Base-by-base conservation (phyloP, 208 protist genomes). In the Crithidia fasciculata region DNA sequence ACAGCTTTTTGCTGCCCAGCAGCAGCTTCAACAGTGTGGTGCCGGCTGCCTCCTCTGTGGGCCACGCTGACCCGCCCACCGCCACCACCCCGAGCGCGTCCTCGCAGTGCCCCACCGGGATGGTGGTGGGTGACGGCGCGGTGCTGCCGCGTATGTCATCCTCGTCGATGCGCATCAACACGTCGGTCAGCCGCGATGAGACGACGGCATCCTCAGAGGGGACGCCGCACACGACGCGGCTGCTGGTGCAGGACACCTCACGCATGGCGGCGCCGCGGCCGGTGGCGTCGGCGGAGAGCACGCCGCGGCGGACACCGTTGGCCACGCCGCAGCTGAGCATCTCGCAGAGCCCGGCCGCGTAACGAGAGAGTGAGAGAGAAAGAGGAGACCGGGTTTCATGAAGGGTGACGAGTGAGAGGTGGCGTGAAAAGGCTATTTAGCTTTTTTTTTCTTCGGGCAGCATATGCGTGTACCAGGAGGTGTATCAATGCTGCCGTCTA, bases 211-310 rank as follows among this genome's bases (percentile, higher is more conserved):
- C 59, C 10, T 69, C 69, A 16, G 75, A 74, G 47, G 69, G 50
- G 5, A 60, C 68, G 41, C 69, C 55, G 37, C 77, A 76, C 62
- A 45, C 69, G 19, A 66, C 71, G 10, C 70, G 63, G 41, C 79
- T 86, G 47, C 76, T 78, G 40, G 79, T 86, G 54, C 86, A 91
- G 61, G 74, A 85, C 56, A 88, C 86, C 3, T 72, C 78, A 0
- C 83, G 86, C 43, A 86, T 91, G 80, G 64, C 59, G 7, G 66
- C 82, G 9, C 76, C 86, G 43, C 73, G 83, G 13, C 83, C 78
- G 6, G 45, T 83, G n/a, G 76, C 55, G 15, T 82, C 83, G 18
- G 44, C 56, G 6, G 80, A 86, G 37, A 67, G 53, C 10, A 91
- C 82, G 16, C 83, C 83, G 18, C 55, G 28, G 18, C 40, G 59